Evolutionary conservation across 805 yeast genomes (phyloP).

Genomic region (Sungouiella blattae): DNA sequence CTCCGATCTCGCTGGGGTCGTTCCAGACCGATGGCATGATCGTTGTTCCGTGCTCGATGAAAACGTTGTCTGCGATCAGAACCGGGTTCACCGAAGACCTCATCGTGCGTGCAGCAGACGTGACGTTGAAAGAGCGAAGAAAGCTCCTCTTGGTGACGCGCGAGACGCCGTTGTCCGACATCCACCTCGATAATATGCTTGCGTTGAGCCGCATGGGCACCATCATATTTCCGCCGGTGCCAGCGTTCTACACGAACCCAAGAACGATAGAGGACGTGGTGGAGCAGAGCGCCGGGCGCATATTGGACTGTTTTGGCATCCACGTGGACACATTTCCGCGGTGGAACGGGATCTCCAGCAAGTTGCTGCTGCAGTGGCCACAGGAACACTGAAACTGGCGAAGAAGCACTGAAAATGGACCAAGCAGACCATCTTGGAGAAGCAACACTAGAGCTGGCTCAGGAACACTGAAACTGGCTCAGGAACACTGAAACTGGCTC

Average conservation of each 20-base stretch:
- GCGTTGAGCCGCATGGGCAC: constrained; percentile 16
- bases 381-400: too few relatives aligned
- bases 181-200: constrained; percentile 24
- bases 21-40: constrained; percentile 28
- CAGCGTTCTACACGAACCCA: constrained; percentile 27
- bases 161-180: constrained; percentile 25
- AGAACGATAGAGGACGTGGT: too few relatives aligned
- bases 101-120: constrained; percentile 26
- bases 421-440: too few relatives aligned
- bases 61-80: constrained; percentile 23
- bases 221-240: constrained; percentile 24
- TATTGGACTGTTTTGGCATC: too few relatives aligned
- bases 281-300: too few relatives aligned
- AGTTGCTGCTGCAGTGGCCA: too few relatives aligned
- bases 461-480: too few relatives aligned
- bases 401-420: too few relatives aligned
- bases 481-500: too few relatives aligned
- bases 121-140: constrained; percentile 22
- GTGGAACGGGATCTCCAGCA: too few relatives aligned
- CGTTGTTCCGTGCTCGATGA: constrained; percentile 27
- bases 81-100: constrained; percentile 25
- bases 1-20: constrained; percentile 24
- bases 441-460: too few relatives aligned
- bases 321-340: too few relatives aligned
- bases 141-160: constrained; percentile 19